phyloP scores from a whole-genome alignment of 2,329 filamentous ascomycete genomes.

The Clonostachys solani region DNA sequence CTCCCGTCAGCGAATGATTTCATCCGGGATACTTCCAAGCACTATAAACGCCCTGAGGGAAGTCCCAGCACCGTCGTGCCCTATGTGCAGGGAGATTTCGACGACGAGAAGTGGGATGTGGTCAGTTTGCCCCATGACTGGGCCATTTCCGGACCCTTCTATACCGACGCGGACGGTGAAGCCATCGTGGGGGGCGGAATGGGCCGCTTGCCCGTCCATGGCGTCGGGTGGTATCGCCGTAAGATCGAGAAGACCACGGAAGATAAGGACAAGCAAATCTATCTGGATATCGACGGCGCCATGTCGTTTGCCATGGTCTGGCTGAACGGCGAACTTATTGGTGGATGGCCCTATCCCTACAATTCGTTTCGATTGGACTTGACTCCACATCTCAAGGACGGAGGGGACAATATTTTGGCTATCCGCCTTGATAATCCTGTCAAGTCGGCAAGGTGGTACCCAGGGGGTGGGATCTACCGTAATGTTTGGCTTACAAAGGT shows the following conservation, averaged over 20 bases:
- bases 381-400: slow-evolving; percentile 31
- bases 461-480: slow-evolving; percentile 47
- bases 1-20: slow-evolving; percentile 34
- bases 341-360: slow-evolving; percentile 48
- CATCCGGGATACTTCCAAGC: slow-evolving; percentile 18
- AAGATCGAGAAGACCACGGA: slow-evolving; percentile 21
- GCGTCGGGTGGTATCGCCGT: slow-evolving; percentile 48
- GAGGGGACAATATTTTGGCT: slow-evolving; percentile 34
- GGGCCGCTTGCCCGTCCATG: slow-evolving; percentile 41
- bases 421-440: slow-evolving; percentile 45
- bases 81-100: slow-evolving; percentile 24
- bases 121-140: slow-evolving; percentile 42
- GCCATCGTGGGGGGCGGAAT: slow-evolving; percentile 29
- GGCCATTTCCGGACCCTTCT: slow-evolving; percentile 42
- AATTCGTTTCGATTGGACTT: slow-evolving; percentile 46
- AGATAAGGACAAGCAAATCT: slow-evolving; percentile 31
- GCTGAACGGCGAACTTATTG: slow-evolving; percentile 43
- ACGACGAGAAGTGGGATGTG: slow-evolving; percentile 34
- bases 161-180: slow-evolving; percentile 14
- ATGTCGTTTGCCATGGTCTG: slow-evolving; percentile 48
- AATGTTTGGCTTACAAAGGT: slow-evolving; percentile 50
- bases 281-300: slow-evolving; percentile 44
- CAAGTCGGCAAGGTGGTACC: slow-evolving; percentile 48
- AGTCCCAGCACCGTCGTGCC: slow-evolving; percentile 17
- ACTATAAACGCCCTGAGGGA: slow-evolving; percentile 22